These are phyloP conservation scores for Lactarius psammicola DNA, from an alignment of 768 basidiomycete species.

Conservation along the genomic window DNA sequence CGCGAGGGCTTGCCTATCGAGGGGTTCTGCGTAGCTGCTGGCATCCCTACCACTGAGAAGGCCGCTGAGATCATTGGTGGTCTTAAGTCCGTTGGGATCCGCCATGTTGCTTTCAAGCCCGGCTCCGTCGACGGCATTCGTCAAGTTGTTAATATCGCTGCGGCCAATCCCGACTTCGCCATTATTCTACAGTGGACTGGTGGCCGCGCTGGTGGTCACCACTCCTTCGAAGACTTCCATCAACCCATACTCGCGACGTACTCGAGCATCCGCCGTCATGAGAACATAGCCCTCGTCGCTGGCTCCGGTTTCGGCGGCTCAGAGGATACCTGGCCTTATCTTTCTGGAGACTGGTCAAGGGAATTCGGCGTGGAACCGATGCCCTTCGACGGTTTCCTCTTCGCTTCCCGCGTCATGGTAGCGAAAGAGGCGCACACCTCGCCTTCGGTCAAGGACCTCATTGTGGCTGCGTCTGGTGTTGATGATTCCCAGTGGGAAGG, in stretches of 20 bases:
- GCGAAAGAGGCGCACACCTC: conserved; percentile 98
- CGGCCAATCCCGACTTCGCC: conserved; percentile 92
- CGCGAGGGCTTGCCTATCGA: conserved; percentile 93
- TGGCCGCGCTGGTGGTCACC: conserved; percentile 97
- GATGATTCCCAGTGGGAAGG: conserved; percentile 89
- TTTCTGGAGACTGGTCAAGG: conserved; percentile 93
- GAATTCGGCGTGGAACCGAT: conserved; percentile 85
- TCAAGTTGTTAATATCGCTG: conserved; percentile 94
- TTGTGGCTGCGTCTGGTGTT: conserved; percentile 92
- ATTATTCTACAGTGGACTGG: conserved; percentile 99
- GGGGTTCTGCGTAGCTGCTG: conserved; percentile 99
- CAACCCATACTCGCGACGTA: conserved; percentile 93
- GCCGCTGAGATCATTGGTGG: conserved; percentile 93
- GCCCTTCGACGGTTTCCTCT: conserved; percentile 98
- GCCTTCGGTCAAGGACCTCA: conserved; percentile 92
- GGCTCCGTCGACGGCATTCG: conserved; percentile 97
- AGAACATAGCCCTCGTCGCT: conserved; percentile 86
- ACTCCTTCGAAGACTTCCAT: conserved; percentile 98
- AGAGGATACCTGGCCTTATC: conserved; percentile 94
- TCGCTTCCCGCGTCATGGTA: conserved; percentile 97
- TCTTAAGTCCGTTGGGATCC: conserved; percentile 80
- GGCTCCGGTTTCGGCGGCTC: conserved; percentile 97
- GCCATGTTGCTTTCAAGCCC: conserved; percentile 97
- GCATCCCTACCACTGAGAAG: conserved; percentile 95
- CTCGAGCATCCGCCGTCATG: conserved; percentile 80